Evolutionary conservation across 108 stramenopile genomes (phyloP).

Genomic region (Fistulifera solaris): DNA sequence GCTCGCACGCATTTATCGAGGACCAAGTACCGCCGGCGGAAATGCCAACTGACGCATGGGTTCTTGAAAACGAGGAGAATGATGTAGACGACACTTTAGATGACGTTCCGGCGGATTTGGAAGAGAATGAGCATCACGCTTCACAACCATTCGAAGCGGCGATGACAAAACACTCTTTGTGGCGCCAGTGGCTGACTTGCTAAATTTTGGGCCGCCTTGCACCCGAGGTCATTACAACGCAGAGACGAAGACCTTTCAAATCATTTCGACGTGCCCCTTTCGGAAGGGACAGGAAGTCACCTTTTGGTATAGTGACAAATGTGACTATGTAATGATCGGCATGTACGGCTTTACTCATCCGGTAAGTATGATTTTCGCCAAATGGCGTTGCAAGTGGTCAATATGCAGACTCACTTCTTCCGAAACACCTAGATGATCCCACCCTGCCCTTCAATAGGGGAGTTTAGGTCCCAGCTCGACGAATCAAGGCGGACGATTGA

Average conservation of each 20-base stretch:
- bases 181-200: conserved; percentile 74
- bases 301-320: conserved; percentile 76
- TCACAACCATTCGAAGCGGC: conserved; percentile 4
- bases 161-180: conserved; percentile 52
- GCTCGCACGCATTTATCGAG: neutral
- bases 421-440: too few species aligned
- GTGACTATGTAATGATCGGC: conserved; percentile 65
- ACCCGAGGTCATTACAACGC: conserved; percentile 63
- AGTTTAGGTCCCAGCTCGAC: too few species aligned
- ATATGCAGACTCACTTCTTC: too few species aligned
- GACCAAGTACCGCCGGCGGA: conserved; percentile 25
- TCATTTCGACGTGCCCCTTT: conserved; percentile 67
- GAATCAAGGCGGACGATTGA: too few species aligned
- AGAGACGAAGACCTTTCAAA: conserved; percentile 56
- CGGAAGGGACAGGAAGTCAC: conserved; percentile 74
- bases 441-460: too few species aligned
- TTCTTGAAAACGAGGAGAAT: conserved; percentile 13
- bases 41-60: conserved; percentile 48
- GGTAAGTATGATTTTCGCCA: conserved; percentile 5
- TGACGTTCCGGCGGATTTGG: neutral
- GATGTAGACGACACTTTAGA: neutral
- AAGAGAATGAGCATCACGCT: neutral
- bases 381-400: too few species aligned
- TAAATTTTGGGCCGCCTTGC: conserved; percentile 83
- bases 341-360: conserved; percentile 76